Evolutionary conservation across 2,329 filamentous ascomycete species (phyloP), one percentile per base, ranked within the genome.

Genomic region (Ascochyta clinopodiicola): DNA sequence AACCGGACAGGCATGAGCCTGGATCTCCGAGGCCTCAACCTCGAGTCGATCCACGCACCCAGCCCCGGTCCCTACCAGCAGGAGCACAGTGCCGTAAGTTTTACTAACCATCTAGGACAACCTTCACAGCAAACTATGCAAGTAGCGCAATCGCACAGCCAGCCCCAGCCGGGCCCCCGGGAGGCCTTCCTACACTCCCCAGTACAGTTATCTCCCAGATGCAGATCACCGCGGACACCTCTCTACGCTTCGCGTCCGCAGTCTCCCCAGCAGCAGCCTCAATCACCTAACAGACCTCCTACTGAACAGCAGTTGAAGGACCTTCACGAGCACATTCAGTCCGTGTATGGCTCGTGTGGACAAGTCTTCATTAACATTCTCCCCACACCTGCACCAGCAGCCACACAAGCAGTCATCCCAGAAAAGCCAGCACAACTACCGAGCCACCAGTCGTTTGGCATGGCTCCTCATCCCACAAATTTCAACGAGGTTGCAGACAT

Each of bases 141-240:
- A 88, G 90, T 91, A 90, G 85, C 89, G 87, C 91, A 94, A 86
- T 87, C 91, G 88, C 90, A 92, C 82, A 86, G 86, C 85, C 84
- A 87, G 84, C 85, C 86, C 85, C 87, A 90, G 86, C 89, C 89
- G 86, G 88, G 89, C 84, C 82, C 77, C 71, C 75, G 79, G 58
- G 68, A 72, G 71, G 49, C 70, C 71, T 69, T 71, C 62, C 60
- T 73, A 61, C 67, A 52, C 56, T 74, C 73, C 63, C 68, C 72
- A 75, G 69, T 74, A 72, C 73, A 74, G 67, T 67, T 68, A 52
- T 70, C 69, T 65, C 67, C 69, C 62, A 60, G 67, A 43, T 73
- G 70, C 47, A 59, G 66, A 44, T 73, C 70, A 44, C 72, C 72
- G 32, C 71, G 66, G 56, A 72, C 72, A 52, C 72, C 73, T 47